These are phyloP conservation scores for Hortaea werneckii DNA, from an alignment of 2,329 filamentous ascomycete species.

Conservation along the genomic window DNA sequence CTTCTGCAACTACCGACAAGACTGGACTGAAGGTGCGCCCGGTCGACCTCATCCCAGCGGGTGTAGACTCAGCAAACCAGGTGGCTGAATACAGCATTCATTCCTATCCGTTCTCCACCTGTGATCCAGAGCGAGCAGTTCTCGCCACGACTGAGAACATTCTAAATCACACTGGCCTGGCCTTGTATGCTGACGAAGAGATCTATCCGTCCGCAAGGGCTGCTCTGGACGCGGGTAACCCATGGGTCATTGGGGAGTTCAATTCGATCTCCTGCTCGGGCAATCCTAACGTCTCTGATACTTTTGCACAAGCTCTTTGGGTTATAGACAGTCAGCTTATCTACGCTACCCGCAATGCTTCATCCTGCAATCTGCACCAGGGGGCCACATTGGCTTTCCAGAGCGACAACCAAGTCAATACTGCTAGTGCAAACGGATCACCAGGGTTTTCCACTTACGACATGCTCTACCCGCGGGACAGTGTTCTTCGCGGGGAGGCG, in stretches of 20 bases:
- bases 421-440: conserved; percentile 16
- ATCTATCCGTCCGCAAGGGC: conserved; percentile 21
- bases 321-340: conserved; percentile 29
- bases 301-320: conserved; percentile 33
- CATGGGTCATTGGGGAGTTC: conserved; percentile 30
- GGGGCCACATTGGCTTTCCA: conserved; percentile 23
- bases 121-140: conserved; percentile 15
- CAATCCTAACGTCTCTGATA: conserved; percentile 31
- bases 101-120: conserved; percentile 22
- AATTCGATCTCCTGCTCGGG: conserved; percentile 34
- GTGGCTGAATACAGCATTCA: conserved; percentile 22
- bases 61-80: conserved; percentile 15
- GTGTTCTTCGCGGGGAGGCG: conserved; percentile 14
- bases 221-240: conserved; percentile 16
- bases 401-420: conserved; percentile 18
- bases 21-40: conserved; percentile 19
- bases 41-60: conserved; percentile 20
- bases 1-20: conserved; percentile 20
- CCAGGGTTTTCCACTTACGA: conserved; percentile 21
- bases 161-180: conserved; percentile 20
- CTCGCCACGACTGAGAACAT: conserved; percentile 20
- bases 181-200: conserved; percentile 17
- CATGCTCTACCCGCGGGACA: conserved; percentile 19
- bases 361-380: conserved; percentile 28
- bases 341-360: conserved; percentile 30